Evolutionary conservation across 1,139 yeast genomes (phyloP), one percentile per base, ranked within the genome.

Genomic region (Lodderomyces parapsilosis): DNA sequence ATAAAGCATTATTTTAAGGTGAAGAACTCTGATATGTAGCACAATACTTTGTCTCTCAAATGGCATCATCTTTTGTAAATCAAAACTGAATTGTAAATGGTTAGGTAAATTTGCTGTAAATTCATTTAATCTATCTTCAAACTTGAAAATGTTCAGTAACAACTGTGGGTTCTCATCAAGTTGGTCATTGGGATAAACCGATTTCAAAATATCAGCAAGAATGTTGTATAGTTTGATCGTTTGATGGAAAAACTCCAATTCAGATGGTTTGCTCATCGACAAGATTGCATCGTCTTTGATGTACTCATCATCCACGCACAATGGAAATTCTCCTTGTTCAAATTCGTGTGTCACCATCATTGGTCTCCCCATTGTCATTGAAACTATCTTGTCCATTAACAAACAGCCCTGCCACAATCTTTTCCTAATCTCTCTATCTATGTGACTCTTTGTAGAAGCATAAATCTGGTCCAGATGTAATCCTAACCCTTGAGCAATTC

Each of bases 401-500:
- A 28, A 28, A n/a, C 32, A 28, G 9, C 32, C 32, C 9, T 28
- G 32, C 32, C 32, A 28, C 9, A 28, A 14, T 28, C 32, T 28
- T 13, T 28, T 28, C 9, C 32, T 28, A 13, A 28, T 28, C 9
- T 28, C 32, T 9, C 32, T 28, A n/a, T 28, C 32, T 5, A 28
- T 28, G 4, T 13, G 32, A 13, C 32, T 28, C 32, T 28, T 28
- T 28, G 32, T 28, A 9, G 32, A 28, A n/a, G 32, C 32, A 28
- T 28, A 28, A 14, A 13, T 28, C 18, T 28, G 32, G 32, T 28
- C 32, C 32, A 13, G 32, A 54, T 85, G 86, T 24, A 86, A 62
- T 0, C 93, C 93, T 41, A 83, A 60, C 37, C 80, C 84, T 49
- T 76, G 81, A 0, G 86, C 85, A 47, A 70, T 71, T 43, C 87